Evolutionary conservation across 202 grass and related monocot species (phyloP), one percentile per base, ranked within the genome.

Genomic region (Setaria viridis): DNA sequence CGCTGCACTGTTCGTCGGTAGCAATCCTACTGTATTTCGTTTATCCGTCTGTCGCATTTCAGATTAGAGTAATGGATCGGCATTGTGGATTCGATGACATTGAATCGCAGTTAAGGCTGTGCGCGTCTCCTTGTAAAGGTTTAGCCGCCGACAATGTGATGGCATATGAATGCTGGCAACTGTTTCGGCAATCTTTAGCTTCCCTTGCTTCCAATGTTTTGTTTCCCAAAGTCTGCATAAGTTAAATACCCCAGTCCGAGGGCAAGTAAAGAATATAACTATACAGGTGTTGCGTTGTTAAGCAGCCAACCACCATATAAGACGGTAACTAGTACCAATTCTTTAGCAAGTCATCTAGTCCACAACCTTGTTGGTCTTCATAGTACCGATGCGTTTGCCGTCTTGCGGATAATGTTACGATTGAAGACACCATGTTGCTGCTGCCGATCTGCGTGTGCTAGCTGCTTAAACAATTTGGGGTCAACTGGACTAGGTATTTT

Each of bases 231-330:
- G 19, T 53, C 74, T 56, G 35, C 34, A 14, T 72, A 4, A 34
- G 29, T 62, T 60, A 15, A 59, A 19, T 70, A 62, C 25, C 48
- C 2, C 69, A 33, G 49, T 33, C 29, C 3, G 9, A 74, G 57
- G 19, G 42, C 67, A 87, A 87, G 74, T 35, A 79, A 53, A 43
- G 67, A 25, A 67, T 82, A 62, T 33, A 15, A 16, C 4, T 0
- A 0, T 0, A 0, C 17, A 17, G 14, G 1, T 55, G 16, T 60
- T 51, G 20, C 29, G 0, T 74, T 83, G 74, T 74, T 72, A 19
- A 33, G 21, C 39, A 3, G 46, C 20, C 15, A 78, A 47, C 57
- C 20, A 50, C 34, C 21, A 11, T 80, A 54, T 65, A 33, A 33
- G 60, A 1, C 21, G 2, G 25, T 3, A 76, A 68, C 1, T 16